Evolutionary conservation across 2,329 filamentous ascomycete species (phyloP).

Genomic region (Xylaria sp.): DNA sequence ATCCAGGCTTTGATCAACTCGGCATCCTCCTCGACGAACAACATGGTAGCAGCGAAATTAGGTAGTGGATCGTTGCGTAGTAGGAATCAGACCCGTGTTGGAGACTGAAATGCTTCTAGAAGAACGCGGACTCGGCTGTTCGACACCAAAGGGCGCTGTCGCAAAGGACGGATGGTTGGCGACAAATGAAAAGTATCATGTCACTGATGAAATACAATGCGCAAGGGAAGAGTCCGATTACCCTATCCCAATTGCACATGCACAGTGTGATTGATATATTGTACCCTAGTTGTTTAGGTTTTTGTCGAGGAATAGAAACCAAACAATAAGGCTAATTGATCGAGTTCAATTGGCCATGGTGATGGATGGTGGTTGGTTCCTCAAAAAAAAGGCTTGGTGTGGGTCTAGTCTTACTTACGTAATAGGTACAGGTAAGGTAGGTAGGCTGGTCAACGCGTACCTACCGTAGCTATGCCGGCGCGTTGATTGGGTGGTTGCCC

Average conservation of each 20-base stretch:
- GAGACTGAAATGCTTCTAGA: too few relatives aligned
- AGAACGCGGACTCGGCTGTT: neutral
- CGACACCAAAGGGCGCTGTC: slow-evolving; percentile 12
- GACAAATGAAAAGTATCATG: slow-evolving; percentile 2
- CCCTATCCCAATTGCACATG: neutral
- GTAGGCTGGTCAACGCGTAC: slow-evolving; percentile 22
- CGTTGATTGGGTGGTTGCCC: slow-evolving; percentile 22
- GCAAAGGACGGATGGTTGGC: slow-evolving; percentile 3
- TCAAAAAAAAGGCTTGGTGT: slow-evolving; percentile 15
- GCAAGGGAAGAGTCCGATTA: neutral
- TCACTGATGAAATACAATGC: slow-evolving; percentile 2
- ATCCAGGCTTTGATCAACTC: slow-evolving; percentile 79
- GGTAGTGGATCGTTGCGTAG: neutral
- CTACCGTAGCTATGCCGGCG: slow-evolving; percentile 8
- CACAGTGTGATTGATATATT: neutral
- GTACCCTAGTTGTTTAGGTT: neutral
- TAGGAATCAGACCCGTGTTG: slow-evolving; percentile 8
- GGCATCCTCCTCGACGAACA: slow-evolving; percentile 72
- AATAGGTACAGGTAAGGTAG: neutral
- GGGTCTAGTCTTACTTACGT: slow-evolving; percentile 4
- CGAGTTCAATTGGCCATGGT: neutral
- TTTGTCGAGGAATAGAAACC: slow-evolving; percentile 1
- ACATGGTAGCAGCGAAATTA: slow-evolving; percentile 57
- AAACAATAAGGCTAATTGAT: slow-evolving; percentile 15
- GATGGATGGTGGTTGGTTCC: slow-evolving; percentile 5